phyloP scores from a whole-genome alignment of 441 rosid genomes.

The Erodium trifolium region DNA sequence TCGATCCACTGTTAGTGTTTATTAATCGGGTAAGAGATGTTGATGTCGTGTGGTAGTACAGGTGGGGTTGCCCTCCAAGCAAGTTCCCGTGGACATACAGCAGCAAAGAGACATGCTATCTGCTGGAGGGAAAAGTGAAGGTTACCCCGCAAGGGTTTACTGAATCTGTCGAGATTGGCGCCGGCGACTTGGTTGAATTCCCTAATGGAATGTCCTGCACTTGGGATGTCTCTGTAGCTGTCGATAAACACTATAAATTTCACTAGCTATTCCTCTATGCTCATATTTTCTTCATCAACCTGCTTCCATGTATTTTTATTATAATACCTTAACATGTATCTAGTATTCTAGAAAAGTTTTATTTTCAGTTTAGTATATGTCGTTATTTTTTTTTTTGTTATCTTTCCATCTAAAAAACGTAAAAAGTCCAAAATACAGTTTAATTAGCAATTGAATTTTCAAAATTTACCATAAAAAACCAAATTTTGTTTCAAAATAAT shows the following conservation, averaged over 20 bases:
- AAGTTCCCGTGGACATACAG: constrained; percentile 79
- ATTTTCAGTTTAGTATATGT: too few relatives aligned
- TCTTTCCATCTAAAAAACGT: too few relatives aligned
- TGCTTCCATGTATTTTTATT: too few relatives aligned
- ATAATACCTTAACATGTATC: too few relatives aligned
- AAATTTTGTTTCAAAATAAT: too few relatives aligned
- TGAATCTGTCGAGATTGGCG: constrained; percentile 57
- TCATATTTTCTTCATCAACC: too few relatives aligned
- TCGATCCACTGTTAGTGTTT: background rate
- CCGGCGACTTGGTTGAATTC: constrained; percentile 72
- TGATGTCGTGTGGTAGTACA: constrained; percentile 18
- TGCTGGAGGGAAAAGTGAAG: constrained; percentile 64
- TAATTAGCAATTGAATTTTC: too few relatives aligned
- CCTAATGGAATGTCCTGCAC: constrained; percentile 87
- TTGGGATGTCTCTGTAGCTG: constrained; percentile 75
- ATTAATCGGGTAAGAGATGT: background rate
- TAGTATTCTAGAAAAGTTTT: too few relatives aligned
- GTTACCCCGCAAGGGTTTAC: constrained; percentile 58
- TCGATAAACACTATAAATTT: constrained; percentile 73
- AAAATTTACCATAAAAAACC: too few relatives aligned
- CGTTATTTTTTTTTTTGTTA: too few relatives aligned
- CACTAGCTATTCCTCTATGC: constrained; percentile 20
- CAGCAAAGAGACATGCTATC: constrained; percentile 63
- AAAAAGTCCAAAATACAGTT: too few relatives aligned
- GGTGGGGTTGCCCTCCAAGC: constrained; percentile 92